Percentiles rank a stretch among this genome's conserved stretches.
Evolutionary conservation across 1,284 basidiomycete species (phyloP).

Genomic region (Austropuccinia psidii): DNA sequence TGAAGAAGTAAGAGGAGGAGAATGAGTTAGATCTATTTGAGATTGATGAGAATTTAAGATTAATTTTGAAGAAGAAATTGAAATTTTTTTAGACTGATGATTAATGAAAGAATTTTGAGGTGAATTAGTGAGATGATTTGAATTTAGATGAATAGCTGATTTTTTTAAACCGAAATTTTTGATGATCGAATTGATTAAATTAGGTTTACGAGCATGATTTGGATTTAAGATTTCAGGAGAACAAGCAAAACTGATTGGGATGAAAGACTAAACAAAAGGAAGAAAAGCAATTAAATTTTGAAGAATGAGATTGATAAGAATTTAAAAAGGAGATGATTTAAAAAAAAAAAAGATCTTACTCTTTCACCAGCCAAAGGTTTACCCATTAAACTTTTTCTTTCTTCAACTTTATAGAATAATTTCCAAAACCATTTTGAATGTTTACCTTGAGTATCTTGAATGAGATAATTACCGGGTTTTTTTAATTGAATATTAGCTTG

Average conservation of each 20-base stretch:
- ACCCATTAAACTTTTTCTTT: conserved; percentile 36
- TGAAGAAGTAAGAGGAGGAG: not conserved
- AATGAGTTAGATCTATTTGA: not conserved
- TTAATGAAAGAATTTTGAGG: conserved; percentile 27
- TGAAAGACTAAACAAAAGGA: conserved; percentile 18
- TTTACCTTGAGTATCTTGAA: conserved; percentile 33
- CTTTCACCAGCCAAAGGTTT: conserved; percentile 35
- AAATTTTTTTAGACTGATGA: conserved; percentile 25
- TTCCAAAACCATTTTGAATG: conserved; percentile 34
- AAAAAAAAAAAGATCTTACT: conserved; percentile 1
- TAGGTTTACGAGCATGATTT: conserved; percentile 31
- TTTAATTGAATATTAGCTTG: conserved; percentile 30
- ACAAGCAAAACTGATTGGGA: conserved; percentile 35
- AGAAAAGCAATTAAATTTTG: not conserved
- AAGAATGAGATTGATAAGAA: not conserved
- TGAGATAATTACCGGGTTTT: conserved; percentile 30
- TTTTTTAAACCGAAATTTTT: conserved; percentile 34
- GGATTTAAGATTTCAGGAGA: conserved; percentile 35
- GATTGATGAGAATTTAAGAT: conserved; percentile 15
- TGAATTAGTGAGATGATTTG: conserved; percentile 11
- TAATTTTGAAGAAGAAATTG: conserved; percentile 20
- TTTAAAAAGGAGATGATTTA: not conserved
- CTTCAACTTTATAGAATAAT: conserved; percentile 34
- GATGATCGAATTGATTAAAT: conserved; percentile 30
- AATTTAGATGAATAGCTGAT: conserved; percentile 4